Evolutionary conservation across 140 eudicot genomes (phyloP).

Genomic region (Anethum foeniculum): DNA sequence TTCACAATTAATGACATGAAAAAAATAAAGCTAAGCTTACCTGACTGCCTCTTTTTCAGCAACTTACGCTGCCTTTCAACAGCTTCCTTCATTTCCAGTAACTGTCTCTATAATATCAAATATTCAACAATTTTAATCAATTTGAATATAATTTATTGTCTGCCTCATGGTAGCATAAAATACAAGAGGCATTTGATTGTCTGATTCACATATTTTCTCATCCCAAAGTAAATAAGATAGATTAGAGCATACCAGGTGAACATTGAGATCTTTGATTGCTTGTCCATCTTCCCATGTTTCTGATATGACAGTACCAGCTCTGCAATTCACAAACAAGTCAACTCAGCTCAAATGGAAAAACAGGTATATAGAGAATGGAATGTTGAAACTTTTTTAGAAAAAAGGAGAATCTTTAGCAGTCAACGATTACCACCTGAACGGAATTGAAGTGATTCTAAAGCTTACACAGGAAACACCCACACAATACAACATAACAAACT

Average conservation of each 20-base stretch:
- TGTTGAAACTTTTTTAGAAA: background rate
- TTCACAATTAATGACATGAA: background rate
- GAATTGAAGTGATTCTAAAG: background rate
- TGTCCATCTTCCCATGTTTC: conserved; percentile 99
- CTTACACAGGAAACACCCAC: conserved; percentile 1
- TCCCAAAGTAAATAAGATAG: background rate
- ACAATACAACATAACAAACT: background rate
- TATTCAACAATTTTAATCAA: background rate
- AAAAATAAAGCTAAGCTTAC: conserved; percentile 22
- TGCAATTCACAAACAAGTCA: conserved; percentile 22
- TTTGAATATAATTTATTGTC: background rate
- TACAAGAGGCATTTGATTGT: background rate
- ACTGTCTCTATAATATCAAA: conserved; percentile 47
- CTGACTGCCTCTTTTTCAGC: conserved; percentile 77
- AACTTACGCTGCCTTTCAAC: conserved; percentile 87
- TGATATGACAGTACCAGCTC: conserved; percentile 93
- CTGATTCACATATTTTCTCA: background rate
- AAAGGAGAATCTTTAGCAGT: background rate
- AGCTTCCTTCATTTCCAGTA: conserved; percentile 75
- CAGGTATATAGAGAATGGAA: background rate
- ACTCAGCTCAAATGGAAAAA: conserved; percentile 1
- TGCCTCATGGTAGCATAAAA: background rate
- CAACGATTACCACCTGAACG: background rate
- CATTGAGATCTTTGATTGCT: conserved; percentile 80
- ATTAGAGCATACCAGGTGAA: conserved; percentile 57